These are phyloP conservation scores for Cenchrus americanus DNA, from an alignment of 176 grass and related monocot species.

Conservation along the genomic window DNA sequence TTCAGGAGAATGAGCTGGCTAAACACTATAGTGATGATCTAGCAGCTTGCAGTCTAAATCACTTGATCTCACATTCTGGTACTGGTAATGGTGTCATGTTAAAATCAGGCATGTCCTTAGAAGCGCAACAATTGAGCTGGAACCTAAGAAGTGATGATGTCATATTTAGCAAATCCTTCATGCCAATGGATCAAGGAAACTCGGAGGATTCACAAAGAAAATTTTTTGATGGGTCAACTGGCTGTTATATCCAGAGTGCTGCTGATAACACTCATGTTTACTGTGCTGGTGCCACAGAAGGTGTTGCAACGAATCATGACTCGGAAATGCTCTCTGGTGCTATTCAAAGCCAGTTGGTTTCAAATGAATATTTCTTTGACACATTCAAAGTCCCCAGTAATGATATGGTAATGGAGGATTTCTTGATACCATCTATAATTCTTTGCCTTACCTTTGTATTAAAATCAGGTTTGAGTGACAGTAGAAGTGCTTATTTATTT, in stretches of 20 bases:
- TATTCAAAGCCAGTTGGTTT: conserved; percentile 43
- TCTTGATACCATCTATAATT: conserved; percentile 23
- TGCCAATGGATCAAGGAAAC: conserved; percentile 7
- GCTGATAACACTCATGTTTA: conserved; percentile 33
- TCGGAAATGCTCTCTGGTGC: conserved; percentile 36
- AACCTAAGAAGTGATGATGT: conserved; percentile 31
- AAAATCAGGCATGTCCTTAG: conserved; percentile 57
- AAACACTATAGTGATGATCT: conserved; percentile 54
- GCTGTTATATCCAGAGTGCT: conserved; percentile 30
- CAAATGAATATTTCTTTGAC: conserved; percentile 36
- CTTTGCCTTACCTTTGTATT: conserved; percentile 7
- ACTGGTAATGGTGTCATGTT: conserved; percentile 42
- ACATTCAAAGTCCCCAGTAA: conserved; percentile 35
- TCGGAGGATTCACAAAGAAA: conserved; percentile 31
- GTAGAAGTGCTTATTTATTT: background rate
- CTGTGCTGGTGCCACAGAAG: conserved; percentile 38
- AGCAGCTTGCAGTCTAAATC: conserved; percentile 53
- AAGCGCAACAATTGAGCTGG: conserved; percentile 32
- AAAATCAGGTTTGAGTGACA: background rate
- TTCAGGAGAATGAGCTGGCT: conserved; percentile 42
- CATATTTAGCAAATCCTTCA: conserved; percentile 36
- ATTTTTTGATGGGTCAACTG: conserved; percentile 8
- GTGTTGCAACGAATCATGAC: conserved; percentile 43
- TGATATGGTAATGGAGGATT: conserved; percentile 37
- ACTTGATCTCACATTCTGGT: conserved; percentile 54